Evolutionary conservation across 2,329 filamentous ascomycete species (phyloP), one percentile per base, ranked within the genome.

Genomic region (Fusarium circinatum): DNA sequence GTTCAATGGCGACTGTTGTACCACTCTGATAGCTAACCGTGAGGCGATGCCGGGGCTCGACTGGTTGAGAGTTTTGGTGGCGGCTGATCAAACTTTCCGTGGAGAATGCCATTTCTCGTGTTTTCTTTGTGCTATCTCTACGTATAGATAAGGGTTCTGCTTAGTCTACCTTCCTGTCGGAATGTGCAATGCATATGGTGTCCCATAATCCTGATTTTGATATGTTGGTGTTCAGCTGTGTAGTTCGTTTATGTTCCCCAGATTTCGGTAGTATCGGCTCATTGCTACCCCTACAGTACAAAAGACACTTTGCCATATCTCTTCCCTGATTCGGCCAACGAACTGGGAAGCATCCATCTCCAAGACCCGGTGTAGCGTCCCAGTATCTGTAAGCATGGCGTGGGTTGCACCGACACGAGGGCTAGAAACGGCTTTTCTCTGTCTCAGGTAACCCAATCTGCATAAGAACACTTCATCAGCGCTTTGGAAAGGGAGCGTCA

Each of bases 321-420:
- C 10, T 12, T 15, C 39, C 28, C 24, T 11, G 38, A 36, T 54
- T 64, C 17, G 34, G 24, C 47, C 41, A 8, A 34, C 20, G 24
- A 39, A 28, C 12, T 47, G 15, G 34, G 34, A 70, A 6, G 39
- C 39, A 39, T 44, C 47, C 52, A 54, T 24, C 36, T 42, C 18
- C 30, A 58, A 7, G 44, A 24, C 34, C 65, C 30, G 41, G 54
- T 48, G 58, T 55, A 45, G 18, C 51, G 42, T 39, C 38, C 12
- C 34, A 62, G 20, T 38, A 32, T 56, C 34, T 45, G 34, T n/a
- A 36, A 63, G 32, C 57, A 56, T 64, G 49, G 38, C n/a, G 17
- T 52, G 41, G 49, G 66, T 69, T 41, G 44, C 38, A 69, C 44
- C 34, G 18, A 55, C 65, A 69, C 38, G 56, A 69, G 57, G 48